Conservation (phyloP, 805 yeast species). For the Nakazawaea ernobii region DNA sequence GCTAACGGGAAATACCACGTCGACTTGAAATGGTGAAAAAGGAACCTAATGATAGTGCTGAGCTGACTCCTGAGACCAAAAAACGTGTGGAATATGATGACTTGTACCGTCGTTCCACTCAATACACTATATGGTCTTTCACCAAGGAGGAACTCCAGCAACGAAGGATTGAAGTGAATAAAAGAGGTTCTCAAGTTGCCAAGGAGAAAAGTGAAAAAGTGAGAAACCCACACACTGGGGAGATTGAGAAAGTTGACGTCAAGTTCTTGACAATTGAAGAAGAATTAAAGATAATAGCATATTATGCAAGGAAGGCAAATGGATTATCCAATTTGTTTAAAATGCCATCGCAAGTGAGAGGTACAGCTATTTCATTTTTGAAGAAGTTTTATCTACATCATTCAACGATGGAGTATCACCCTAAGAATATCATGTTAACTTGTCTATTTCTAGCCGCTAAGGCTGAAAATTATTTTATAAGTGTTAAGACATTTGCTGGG, state of each 20-base stretch:
- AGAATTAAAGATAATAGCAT: slow-evolving; percentile 60
- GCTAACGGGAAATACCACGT: too few species aligned
- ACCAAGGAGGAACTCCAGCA: slow-evolving; percentile 50
- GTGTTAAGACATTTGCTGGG: slow-evolving; percentile 73
- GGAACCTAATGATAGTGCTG: neutral
- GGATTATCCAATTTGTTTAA: slow-evolving; percentile 68
- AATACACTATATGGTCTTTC: slow-evolving; percentile 83
- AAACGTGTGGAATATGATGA: slow-evolving; percentile 70
- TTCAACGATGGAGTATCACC: slow-evolving; percentile 84
- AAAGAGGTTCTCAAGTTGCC: slow-evolving; percentile 42
- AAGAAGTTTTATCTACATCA: slow-evolving; percentile 73
- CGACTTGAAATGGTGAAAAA: neutral
- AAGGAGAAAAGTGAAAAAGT: slow-evolving; percentile 16
- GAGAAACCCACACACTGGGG: slow-evolving; percentile 12
- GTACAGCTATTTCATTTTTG: slow-evolving; percentile 82
- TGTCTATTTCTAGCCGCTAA: slow-evolving; percentile 90
- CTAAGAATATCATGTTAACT: slow-evolving; percentile 72
- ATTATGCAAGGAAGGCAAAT: slow-evolving; percentile 66
- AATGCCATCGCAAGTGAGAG: slow-evolving; percentile 82
- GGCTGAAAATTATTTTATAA: slow-evolving; percentile 84
- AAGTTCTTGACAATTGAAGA: slow-evolving; percentile 58
- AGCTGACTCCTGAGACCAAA: slow-evolving; percentile 5
- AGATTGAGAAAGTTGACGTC: slow-evolving; percentile 15
- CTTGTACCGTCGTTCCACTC: slow-evolving; percentile 80
- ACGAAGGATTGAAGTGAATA: slow-evolving; percentile 45